Percentiles rank a stretch among this genome's conserved stretches.
Conservation (phyloP, 1,284 basidiomycete species). For the Gymnopus androsaceus region DNA sequence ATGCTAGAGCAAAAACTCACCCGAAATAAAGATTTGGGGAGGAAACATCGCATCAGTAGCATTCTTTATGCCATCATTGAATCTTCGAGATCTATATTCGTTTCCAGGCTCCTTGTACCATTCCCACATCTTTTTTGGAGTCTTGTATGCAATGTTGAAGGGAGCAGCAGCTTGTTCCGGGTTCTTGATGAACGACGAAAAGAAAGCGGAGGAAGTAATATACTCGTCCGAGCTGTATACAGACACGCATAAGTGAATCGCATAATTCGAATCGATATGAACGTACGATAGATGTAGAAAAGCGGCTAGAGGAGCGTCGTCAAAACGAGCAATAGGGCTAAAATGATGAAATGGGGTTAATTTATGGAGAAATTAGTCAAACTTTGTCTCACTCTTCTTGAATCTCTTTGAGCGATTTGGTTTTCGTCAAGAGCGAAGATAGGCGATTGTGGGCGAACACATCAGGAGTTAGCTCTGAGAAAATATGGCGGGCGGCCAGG, state of each 20-base stretch:
- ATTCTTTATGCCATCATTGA: background rate
- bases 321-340: too few species aligned
- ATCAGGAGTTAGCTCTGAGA: slow-evolving; percentile 34
- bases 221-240: background rate
- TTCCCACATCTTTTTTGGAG: background rate
- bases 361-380: too few species aligned
- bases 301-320: too few species aligned
- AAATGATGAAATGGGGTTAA: too few species aligned
- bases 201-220: background rate
- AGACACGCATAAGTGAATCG: slow-evolving; percentile 14
- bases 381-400: too few species aligned
- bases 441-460: slow-evolving; percentile 37
- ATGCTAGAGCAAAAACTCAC: too few species aligned
- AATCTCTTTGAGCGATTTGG: slow-evolving; percentile 29
- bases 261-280: too few species aligned
- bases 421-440: slow-evolving; percentile 31
- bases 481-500: slow-evolving; percentile 35
- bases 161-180: background rate
- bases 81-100: background rate
- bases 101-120: background rate
- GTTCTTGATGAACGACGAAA: background rate
- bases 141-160: background rate
- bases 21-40: slow-evolving; percentile 26
- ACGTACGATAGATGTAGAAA: too few species aligned
- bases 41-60: slow-evolving; percentile 1